These are phyloP conservation scores for Colletotrichum melonis DNA, from an alignment of 2,329 filamentous ascomycete genomes.

Conservation along the genomic window DNA sequence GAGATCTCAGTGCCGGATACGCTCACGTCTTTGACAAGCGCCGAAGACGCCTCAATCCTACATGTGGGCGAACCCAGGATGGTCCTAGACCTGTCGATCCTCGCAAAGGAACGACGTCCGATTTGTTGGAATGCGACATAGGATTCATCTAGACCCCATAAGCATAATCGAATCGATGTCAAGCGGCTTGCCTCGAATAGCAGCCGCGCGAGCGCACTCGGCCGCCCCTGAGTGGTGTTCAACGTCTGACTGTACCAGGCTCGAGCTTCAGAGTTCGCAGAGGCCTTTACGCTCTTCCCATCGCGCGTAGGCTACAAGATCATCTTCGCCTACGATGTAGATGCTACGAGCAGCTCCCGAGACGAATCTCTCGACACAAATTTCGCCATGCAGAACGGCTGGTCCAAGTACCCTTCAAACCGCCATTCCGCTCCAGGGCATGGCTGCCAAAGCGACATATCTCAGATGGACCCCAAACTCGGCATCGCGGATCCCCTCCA, in stretches of 20 bases:
- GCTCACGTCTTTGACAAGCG: background rate
- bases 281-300: background rate
- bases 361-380: background rate
- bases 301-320: background rate
- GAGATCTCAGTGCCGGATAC: background rate
- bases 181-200: background rate
- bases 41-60: background rate
- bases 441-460: background rate
- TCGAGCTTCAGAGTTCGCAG: background rate
- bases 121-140: background rate
- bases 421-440: slow-evolving; percentile 10
- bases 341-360: background rate
- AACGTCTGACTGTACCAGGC: background rate
- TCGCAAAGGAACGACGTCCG: background rate
- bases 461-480: background rate
- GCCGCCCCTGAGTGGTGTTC: background rate
- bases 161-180: background rate
- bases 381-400: background rate
- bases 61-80: background rate
- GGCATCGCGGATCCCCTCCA: slow-evolving; percentile 17
- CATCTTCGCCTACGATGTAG: background rate
- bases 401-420: background rate
- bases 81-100: background rate
- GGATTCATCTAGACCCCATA: background rate
- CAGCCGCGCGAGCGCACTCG: background rate